Evolutionary conservation across 306 rosid species (phyloP).

Genomic region (Urtica urens): DNA sequence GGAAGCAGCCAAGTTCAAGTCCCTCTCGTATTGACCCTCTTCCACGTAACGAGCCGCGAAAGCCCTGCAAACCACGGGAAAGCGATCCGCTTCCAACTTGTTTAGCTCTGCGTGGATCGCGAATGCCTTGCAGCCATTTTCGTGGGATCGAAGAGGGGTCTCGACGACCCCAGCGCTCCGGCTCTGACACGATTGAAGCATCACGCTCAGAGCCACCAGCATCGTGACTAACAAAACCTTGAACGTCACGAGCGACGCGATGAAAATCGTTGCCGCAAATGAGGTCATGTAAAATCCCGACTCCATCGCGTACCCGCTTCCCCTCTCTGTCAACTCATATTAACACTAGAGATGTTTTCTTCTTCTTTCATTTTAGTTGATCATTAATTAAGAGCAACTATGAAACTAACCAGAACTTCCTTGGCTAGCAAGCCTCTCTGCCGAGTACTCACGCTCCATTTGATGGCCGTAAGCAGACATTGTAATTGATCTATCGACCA

Average conservation of each 20-base stretch:
- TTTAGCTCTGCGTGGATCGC: slow-evolving; percentile 54
- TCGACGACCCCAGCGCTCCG: slow-evolving; percentile 38
- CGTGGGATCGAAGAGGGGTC: slow-evolving; percentile 18
- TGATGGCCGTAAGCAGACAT: slow-evolving; percentile 61
- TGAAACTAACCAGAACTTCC: slow-evolving; percentile 41
- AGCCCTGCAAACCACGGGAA: slow-evolving; percentile 45
- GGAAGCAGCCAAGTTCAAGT: slow-evolving; percentile 36
- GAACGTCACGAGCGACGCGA: slow-evolving; percentile 39
- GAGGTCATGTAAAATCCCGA: slow-evolving; percentile 78
- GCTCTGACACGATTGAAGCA: slow-evolving; percentile 77
- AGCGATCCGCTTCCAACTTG: slow-evolving; percentile 35
- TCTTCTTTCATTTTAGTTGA: too few relatives aligned
- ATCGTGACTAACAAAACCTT: slow-evolving; percentile 53
- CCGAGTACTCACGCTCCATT: slow-evolving; percentile 53
- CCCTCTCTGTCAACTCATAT: slow-evolving; percentile 27
- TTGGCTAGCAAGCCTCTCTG: slow-evolving; percentile 27
- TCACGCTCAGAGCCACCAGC: slow-evolving; percentile 46
- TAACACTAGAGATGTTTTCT: slow-evolving; percentile 1
- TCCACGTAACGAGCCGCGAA: slow-evolving; percentile 33
- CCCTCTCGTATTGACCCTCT: slow-evolving; percentile 65
- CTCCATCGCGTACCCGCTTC: slow-evolving; percentile 45
- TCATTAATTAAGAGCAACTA: too few relatives aligned
- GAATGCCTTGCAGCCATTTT: slow-evolving; percentile 43
- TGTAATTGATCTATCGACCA: slow-evolving; percentile 11
- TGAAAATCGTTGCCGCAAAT: slow-evolving; percentile 48